phyloP scores from a whole-genome alignment of 495 filamentous ascomycete genomes.

The Jackrogersella multiformis region DNA sequence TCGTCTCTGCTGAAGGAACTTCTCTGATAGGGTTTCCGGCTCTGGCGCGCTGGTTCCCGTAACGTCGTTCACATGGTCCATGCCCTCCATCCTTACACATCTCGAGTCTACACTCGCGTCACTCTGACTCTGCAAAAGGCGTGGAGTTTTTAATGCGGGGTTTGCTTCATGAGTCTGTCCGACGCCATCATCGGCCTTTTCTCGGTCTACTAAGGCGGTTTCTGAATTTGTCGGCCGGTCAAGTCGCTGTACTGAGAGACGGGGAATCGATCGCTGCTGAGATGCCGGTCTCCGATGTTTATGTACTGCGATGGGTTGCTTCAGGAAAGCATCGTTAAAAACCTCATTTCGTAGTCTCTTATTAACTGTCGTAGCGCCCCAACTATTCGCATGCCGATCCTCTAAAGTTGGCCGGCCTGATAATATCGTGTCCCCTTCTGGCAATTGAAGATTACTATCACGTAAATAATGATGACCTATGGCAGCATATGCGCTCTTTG shows the following conservation, averaged over 20 bases:
- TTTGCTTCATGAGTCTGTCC: slow-evolving; percentile 12
- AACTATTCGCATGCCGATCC: slow-evolving; percentile 72
- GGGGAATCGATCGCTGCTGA: slow-evolving; percentile 67
- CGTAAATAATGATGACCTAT: slow-evolving; percentile 22
- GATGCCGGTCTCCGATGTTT: slow-evolving; percentile 64
- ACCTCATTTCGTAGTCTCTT: slow-evolving; percentile 88
- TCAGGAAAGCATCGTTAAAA: slow-evolving; percentile 90
- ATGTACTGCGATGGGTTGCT: slow-evolving; percentile 73
- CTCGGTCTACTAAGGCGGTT: slow-evolving; percentile 6
- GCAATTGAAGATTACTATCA: slow-evolving; percentile 16
- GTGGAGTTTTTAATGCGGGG: slow-evolving; percentile 16
- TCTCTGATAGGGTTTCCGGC: slow-evolving; percentile 56
- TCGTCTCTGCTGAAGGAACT: slow-evolving; percentile 48
- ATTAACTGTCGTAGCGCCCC: slow-evolving; percentile 97
- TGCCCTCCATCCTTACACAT: slow-evolving; percentile 10
- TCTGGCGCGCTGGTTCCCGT: slow-evolving; percentile 66
- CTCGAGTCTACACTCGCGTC: slow-evolving; percentile 39
- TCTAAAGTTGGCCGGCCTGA: slow-evolving; percentile 52
- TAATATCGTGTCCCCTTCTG: slow-evolving; percentile 1
- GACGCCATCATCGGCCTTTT: slow-evolving; percentile 6
- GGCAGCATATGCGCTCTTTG: slow-evolving; percentile 52
- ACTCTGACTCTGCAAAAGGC: slow-evolving; percentile 46
- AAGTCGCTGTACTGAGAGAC: slow-evolving; percentile 51
- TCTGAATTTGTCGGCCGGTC: slow-evolving; percentile 47
- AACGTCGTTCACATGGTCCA: slow-evolving; percentile 54